Evolutionary conservation across 1,139 yeast species (phyloP).

Genomic region (Geotrichum carabidarum): DNA sequence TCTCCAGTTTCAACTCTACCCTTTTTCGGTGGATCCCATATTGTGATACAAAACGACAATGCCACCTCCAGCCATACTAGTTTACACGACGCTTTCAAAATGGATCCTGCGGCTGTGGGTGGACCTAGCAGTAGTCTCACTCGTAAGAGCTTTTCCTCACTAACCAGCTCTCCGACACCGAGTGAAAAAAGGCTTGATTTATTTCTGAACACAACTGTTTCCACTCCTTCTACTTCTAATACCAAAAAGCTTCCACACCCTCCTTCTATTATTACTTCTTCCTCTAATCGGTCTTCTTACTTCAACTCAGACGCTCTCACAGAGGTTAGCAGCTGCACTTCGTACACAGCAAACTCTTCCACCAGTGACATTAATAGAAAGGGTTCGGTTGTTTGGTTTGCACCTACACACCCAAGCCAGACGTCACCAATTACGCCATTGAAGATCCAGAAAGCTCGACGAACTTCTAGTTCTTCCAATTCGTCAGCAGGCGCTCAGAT

Average conservation of each 20-base stretch:
- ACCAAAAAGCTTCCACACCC: neutral
- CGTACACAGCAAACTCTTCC: neutral
- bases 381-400: conserved; percentile 1
- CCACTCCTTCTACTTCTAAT: neutral
- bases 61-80: too few species aligned
- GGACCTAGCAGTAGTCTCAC: neutral
- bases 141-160: neutral
- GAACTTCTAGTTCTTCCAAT: neutral
- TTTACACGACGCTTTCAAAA: too few species aligned
- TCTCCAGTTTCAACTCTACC: neutral
- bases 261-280: neutral
- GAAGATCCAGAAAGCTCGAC: neutral
- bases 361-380: neutral
- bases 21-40: neutral
- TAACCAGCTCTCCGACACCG: neutral
- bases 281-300: neutral
- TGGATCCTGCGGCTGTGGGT: neutral
- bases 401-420: neutral
- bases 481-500: neutral
- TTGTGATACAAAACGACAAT: neutral
- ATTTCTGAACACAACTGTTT: neutral
- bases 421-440: neutral
- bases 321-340: neutral
- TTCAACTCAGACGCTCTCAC: neutral
- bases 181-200: neutral